Percentiles rank a stretch among this genome's conserved stretches.
Evolutionary conservation across 371 early-diverging fungal genomes (phyloP).

Genomic region (Aphelidium insulamus): DNA sequence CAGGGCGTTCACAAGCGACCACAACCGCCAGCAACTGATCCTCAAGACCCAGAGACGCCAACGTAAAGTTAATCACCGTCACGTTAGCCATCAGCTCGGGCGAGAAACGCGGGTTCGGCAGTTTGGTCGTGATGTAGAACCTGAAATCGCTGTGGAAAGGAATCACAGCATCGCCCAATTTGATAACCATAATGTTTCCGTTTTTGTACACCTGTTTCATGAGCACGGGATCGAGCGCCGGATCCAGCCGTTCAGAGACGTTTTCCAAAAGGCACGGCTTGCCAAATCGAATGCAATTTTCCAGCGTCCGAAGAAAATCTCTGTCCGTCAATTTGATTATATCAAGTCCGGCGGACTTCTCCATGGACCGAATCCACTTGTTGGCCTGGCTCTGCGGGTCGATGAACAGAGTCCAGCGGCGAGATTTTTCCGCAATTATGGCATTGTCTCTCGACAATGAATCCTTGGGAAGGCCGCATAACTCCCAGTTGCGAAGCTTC

Average conservation of each 20-base stretch:
- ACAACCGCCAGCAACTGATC: conserved; percentile 31
- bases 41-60: conserved; percentile 27
- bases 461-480: conserved; percentile 25
- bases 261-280: conserved; percentile 29
- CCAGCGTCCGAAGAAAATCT: conserved; percentile 26
- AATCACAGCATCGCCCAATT: conserved; percentile 25
- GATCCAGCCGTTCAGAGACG: conserved; percentile 24
- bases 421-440: conserved; percentile 22
- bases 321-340: conserved; percentile 26
- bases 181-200: conserved; percentile 26
- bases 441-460: conserved; percentile 24
- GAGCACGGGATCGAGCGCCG: conserved; percentile 27
- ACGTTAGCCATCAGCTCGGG: conserved; percentile 30
- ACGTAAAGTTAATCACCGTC: conserved; percentile 29
- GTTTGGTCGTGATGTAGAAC: conserved; percentile 30
- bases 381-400: conserved; percentile 37
- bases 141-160: conserved; percentile 31
- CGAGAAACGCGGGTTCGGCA: conserved; percentile 31
- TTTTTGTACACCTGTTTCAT: conserved; percentile 24
- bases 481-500: conserved; percentile 12
- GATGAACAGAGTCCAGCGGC: conserved; percentile 30
- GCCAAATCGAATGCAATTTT: conserved; percentile 32
- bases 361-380: conserved; percentile 34
- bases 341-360: conserved; percentile 22
- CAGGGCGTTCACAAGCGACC: conserved; percentile 31